Conservation (phyloP, 2,329 filamentous ascomycete genomes). For the Alternaria novae-zelandiae region DNA sequence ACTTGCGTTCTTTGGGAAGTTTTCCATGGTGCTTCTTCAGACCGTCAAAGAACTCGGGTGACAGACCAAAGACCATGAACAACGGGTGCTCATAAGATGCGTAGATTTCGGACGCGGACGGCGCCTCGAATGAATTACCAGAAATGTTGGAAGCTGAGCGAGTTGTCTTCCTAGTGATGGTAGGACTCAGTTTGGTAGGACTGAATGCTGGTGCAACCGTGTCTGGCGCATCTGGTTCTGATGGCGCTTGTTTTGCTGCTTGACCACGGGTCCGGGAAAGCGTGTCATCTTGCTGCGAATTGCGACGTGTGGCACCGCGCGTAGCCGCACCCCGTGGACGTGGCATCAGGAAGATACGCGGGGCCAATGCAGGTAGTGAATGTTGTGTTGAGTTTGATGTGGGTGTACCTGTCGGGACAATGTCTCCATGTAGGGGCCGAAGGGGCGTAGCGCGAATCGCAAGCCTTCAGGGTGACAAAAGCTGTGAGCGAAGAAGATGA, state of each 20-base stretch:
- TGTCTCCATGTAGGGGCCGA: slow-evolving; percentile 35
- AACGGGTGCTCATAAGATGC: slow-evolving; percentile 42
- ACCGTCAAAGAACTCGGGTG: slow-evolving; percentile 40
- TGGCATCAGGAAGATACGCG: slow-evolving; percentile 29
- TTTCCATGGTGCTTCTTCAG: slow-evolving; percentile 39
- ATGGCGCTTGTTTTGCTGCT: slow-evolving; percentile 37
- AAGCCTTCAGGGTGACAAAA: slow-evolving; percentile 42
- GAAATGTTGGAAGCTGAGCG: slow-evolving; percentile 47
- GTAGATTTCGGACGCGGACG: slow-evolving; percentile 34
- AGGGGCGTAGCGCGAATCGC: slow-evolving; percentile 44
- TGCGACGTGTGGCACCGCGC: slow-evolving; percentile 40
- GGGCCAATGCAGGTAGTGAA: slow-evolving; percentile 5
- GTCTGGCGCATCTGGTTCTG: slow-evolving; percentile 37
- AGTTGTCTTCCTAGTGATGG: slow-evolving; percentile 42
- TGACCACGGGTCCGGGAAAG: slow-evolving; percentile 43
- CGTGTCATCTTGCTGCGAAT: slow-evolving; percentile 41
- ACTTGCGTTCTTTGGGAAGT: slow-evolving; percentile 32
- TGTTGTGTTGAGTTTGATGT: slow-evolving; percentile 10
- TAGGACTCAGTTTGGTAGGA: slow-evolving; percentile 34
- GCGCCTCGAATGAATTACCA: slow-evolving; percentile 38
- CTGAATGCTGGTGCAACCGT: slow-evolving; percentile 32
- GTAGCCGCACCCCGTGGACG: slow-evolving; percentile 31
- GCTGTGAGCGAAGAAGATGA: slow-evolving; percentile 30
- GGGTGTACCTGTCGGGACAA: slow-evolving; percentile 21
- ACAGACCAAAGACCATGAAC: slow-evolving; percentile 44